Evolutionary conservation across 306 rosid genomes (phyloP), one percentile per base, ranked within the genome.

Genomic region (Cicer cuneatum): DNA sequence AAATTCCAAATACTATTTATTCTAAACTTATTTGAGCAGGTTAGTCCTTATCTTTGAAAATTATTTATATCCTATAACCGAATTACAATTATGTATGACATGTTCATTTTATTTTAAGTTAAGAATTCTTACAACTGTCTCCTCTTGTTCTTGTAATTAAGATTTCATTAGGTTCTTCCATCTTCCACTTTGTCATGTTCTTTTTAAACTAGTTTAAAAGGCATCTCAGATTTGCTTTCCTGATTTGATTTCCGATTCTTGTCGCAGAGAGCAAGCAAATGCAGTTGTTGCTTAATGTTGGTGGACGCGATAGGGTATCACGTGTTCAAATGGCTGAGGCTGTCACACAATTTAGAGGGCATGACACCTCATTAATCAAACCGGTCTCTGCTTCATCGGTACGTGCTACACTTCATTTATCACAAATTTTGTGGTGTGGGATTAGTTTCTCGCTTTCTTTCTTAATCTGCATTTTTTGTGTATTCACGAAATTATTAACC

Each of bases 271-370:
- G 85, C 21, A 90, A 90, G 88, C 85, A 88, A 85, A 86, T 89
- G 80, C 89, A 77, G 66, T 62, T 91, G 74, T 49, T 90, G 64
- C 81, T 94, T 69, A 94, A 94, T 78, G 92, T 64, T n/a, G 96
- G 98, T 37, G 98, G 98, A 73, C 84, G 90, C 7, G 91, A 94
- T 74, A 77, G 95, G 83, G 85, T 90, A 24, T 94, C 97, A 1
- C 91, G 97, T 24, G 85, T 86, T 70, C 86, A 91, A 83, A 91
- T 91, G 96, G 98, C 98, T 1, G 93, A 91, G 92, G 79, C 80
- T 47, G 95, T 91, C 70, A 97, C 95, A 8, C 85, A 90, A 72
- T 45, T 87, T 47, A 86, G 95, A 83, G 91, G 96, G 41, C 78
- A 87, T 81, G 78, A 82, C 53, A 69, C 86, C 62, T 86, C 98